A percentile compares a stretch with the other conserved stretches of the same genome.
Evolutionary conservation across 805 yeast species (phyloP).

Genomic region (Starmera quercuum): DNA sequence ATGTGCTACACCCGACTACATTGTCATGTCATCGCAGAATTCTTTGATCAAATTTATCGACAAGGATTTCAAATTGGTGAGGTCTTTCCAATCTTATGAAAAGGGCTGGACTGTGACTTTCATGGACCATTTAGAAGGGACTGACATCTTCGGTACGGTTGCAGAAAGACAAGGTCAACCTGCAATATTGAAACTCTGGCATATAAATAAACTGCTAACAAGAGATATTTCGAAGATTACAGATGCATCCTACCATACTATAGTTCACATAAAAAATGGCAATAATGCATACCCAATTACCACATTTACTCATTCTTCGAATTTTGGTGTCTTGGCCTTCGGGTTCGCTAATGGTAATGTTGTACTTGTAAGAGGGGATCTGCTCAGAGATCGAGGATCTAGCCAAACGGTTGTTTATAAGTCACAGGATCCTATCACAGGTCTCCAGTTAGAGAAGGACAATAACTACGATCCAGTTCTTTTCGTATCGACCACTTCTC

Average conservation of each 20-base stretch:
- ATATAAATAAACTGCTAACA: conserved; percentile 41
- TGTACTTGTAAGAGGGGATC: conserved; percentile 77
- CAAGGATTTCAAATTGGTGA: conserved; percentile 35
- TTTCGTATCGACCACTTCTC: conserved; percentile 70
- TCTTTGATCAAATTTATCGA: conserved; percentile 52
- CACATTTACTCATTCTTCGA: conserved; percentile 44
- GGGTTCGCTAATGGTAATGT: conserved; percentile 86
- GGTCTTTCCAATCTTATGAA: conserved; percentile 58
- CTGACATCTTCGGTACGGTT: conserved; percentile 56
- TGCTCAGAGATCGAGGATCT: conserved; percentile 82
- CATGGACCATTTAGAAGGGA: conserved; percentile 38
- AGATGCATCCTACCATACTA: conserved; percentile 44
- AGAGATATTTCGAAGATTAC: conserved; percentile 23
- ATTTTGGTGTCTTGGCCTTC: conserved; percentile 57
- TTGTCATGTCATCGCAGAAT: conserved; percentile 53
- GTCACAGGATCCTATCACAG: conserved; percentile 70
- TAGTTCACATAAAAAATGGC: conserved; percentile 60
- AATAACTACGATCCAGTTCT: conserved; percentile 39
- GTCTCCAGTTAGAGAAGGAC: conserved; percentile 45
- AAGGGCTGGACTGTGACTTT: conserved; percentile 56
- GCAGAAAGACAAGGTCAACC: conserved; percentile 74
- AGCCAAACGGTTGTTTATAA: conserved; percentile 77
- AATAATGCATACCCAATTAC: conserved; percentile 75
- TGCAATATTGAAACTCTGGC: conserved; percentile 64
- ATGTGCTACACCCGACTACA: conserved; percentile 43